phyloP scores from a whole-genome alignment of 2,329 filamentous ascomycete species.

The Arthroderma sp. region DNA sequence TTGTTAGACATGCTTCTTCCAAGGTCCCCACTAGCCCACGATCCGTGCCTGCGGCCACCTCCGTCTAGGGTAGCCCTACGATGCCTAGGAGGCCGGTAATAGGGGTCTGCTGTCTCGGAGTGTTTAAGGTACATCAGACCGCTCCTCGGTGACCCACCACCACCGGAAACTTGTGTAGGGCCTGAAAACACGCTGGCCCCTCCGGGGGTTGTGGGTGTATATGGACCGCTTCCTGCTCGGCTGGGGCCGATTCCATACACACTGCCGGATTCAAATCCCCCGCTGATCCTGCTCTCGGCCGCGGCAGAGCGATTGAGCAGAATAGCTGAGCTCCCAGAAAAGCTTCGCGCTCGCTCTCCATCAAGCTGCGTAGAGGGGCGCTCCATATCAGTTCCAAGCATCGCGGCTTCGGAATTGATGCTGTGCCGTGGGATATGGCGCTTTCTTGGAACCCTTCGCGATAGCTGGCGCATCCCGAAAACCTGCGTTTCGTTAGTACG shows the following conservation, averaged over 20 bases:
- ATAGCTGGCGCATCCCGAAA: constrained; percentile 81
- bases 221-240: constrained; percentile 48
- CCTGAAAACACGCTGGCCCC: constrained; percentile 58
- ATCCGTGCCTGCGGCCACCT: constrained; percentile 31
- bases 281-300: constrained; percentile 35
- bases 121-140: constrained; percentile 34
- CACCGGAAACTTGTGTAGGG: constrained; percentile 38
- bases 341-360: constrained; percentile 42
- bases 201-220: constrained; percentile 59
- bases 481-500: constrained; percentile 33
- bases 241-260: constrained; percentile 35
- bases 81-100: constrained; percentile 72
- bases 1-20: constrained; percentile 27
- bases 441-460: constrained; percentile 54
- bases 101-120: constrained; percentile 55
- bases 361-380: constrained; percentile 46
- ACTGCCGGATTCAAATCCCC: constrained; percentile 41
- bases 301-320: constrained; percentile 40
- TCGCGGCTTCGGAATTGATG: constrained; percentile 68
- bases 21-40: constrained; percentile 36
- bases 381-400: constrained; percentile 57
- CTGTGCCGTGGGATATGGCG: constrained; percentile 59
- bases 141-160: constrained; percentile 29
- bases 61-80: constrained; percentile 51
- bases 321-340: constrained; percentile 50